phyloP scores from a whole-genome alignment of 768 basidiomycete species.

The Thelephora ganbajun region DNA sequence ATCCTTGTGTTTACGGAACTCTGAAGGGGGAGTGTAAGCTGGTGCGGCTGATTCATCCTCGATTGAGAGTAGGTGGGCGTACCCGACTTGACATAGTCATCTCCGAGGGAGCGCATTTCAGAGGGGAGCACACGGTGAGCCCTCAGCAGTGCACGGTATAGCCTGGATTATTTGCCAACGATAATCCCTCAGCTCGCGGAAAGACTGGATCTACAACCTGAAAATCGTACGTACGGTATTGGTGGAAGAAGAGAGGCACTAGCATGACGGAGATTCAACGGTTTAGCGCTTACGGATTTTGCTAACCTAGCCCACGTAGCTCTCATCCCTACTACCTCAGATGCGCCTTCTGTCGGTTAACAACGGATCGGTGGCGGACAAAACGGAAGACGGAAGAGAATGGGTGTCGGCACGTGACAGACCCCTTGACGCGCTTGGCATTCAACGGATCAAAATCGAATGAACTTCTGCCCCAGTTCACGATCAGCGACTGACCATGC shows the following conservation, averaged over 20 bases:
- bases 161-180: constrained; percentile 23
- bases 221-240: constrained; percentile 46
- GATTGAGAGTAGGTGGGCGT: constrained; percentile 5
- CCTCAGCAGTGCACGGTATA: constrained; percentile 72
- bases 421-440: too few relatives aligned
- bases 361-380: too few relatives aligned
- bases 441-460: too few relatives aligned
- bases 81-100: constrained; percentile 78
- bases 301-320: constrained; percentile 32
- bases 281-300: constrained; percentile 39
- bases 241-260: constrained; percentile 69
- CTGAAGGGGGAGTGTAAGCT: constrained; percentile 25
- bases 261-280: constrained; percentile 45
- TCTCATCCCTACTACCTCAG: constrained; percentile 16
- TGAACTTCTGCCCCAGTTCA: too few relatives aligned
- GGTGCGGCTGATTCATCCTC: neutral
- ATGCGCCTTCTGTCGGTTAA: too few relatives aligned
- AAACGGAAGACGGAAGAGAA: too few relatives aligned
- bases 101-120: constrained; percentile 79
- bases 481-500: too few relatives aligned
- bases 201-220: neutral
- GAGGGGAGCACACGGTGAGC: constrained; percentile 57
- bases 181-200: neutral
- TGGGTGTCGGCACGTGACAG: too few relatives aligned
- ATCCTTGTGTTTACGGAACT: constrained; percentile 73